These are phyloP conservation scores for Botrytis fragariae DNA, from an alignment of 2,329 filamentous ascomycete species.

Conservation along the genomic window DNA sequence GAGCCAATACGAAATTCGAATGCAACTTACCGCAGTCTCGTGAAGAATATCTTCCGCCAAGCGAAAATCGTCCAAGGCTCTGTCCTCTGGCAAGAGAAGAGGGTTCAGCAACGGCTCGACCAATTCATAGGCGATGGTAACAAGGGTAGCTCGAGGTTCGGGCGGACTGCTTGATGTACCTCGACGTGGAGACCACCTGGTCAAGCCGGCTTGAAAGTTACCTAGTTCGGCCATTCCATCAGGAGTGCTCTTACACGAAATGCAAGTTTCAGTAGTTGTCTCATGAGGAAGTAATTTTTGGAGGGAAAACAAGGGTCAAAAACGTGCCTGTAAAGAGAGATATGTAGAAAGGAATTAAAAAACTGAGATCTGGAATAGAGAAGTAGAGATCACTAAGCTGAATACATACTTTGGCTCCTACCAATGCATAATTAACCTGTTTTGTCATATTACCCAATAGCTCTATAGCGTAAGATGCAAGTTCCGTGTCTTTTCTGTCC, in stretches of 20 bases:
- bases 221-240: not conserved
- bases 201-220: not conserved
- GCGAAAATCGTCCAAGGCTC: slow-evolving; percentile 4
- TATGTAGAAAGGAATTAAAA: not conserved
- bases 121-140: slow-evolving; percentile 1
- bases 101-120: slow-evolving; percentile 9
- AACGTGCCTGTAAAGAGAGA: not conserved
- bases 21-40: not conserved
- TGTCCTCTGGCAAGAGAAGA: slow-evolving; percentile 3
- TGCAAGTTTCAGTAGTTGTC: not conserved
- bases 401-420: not conserved
- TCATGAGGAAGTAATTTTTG: not conserved
- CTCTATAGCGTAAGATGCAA: not conserved
- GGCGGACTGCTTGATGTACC: not conserved
- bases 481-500: not conserved
- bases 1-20: not conserved
- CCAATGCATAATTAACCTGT: not conserved
- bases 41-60: not conserved
- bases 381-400: not conserved
- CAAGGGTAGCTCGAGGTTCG: not conserved
- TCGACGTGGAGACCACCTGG: not conserved
- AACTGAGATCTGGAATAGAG: not conserved
- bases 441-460: not conserved
- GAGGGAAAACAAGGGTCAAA: not conserved
- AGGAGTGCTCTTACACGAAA: not conserved